Evolutionary conservation across 73 alveolate genomes (phyloP).

Genomic region (Stentor roeselii): DNA sequence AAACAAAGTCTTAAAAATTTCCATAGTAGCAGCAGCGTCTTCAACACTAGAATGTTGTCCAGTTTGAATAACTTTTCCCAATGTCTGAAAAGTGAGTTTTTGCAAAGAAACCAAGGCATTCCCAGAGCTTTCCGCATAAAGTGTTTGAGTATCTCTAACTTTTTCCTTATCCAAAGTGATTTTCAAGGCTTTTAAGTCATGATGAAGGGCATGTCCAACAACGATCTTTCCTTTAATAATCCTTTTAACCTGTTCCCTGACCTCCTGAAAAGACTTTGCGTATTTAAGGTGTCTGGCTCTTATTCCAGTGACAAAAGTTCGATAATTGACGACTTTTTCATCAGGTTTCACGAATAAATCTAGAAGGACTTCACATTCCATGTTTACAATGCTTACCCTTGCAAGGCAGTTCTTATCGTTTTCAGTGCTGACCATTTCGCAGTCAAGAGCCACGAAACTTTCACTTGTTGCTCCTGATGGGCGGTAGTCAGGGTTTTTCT

Average conservation of each 20-base stretch:
- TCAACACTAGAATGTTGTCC: constrained; percentile 59
- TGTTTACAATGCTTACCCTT: constrained; percentile 67
- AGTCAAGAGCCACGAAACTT: constrained; percentile 63
- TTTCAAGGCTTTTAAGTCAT: constrained; percentile 50
- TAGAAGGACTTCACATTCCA: constrained; percentile 65
- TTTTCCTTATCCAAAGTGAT: constrained; percentile 32
- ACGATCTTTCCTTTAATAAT: constrained; percentile 42
- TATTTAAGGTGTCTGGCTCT: constrained; percentile 56
- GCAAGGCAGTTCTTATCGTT: constrained; percentile 52
- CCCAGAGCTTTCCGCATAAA: constrained; percentile 41
- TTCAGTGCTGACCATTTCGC: constrained; percentile 82
- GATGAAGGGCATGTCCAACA: constrained; percentile 60
- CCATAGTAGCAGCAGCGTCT: constrained; percentile 66
- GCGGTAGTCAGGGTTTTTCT: background rate
- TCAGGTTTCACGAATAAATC: constrained; percentile 64
- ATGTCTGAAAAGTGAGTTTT: constrained; percentile 28
- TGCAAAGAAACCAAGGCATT: constrained; percentile 41
- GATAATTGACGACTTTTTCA: constrained; percentile 56
- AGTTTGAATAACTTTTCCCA: constrained; percentile 39
- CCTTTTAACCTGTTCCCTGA: constrained; percentile 31
- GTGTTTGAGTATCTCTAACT: constrained; percentile 44
- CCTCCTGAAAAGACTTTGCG: constrained; percentile 58
- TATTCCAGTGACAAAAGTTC: constrained; percentile 79
- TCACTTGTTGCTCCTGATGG: background rate
- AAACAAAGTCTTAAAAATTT: constrained; percentile 35